Evolutionary conservation across 140 eudicot species (phyloP), one percentile per base, ranked within the genome.

Genomic region (Stevia rebaudiana): DNA sequence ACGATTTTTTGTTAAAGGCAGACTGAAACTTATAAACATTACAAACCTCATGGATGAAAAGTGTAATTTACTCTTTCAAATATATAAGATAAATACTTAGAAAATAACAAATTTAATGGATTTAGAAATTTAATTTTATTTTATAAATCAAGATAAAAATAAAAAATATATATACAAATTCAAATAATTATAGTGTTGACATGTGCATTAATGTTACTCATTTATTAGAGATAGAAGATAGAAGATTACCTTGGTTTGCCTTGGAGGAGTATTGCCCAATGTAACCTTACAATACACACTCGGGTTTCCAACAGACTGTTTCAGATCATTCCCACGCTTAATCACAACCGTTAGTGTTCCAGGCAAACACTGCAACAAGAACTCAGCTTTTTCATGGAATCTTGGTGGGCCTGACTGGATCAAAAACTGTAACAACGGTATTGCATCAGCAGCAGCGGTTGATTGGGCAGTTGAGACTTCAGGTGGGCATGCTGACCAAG

Each of bases 401-500:
- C 99, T 83, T 43, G 99, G 99, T 8, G 99, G 99, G 58, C 97
- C 99, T 11, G 99, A 94, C 59, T 88, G 95, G 61, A 94, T 94
- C 69, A 94, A 64, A 69, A 83, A 89, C 77, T 94, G 99, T 79
- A 94, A 73, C 70, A 94, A 76, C 8, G 95, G 97, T 57, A 94
- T 94, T 36, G 95, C 95, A 78, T 94, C 99, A 12, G 97, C 95
- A 67, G 99, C 99, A 72, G 99, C 99, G 41, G 84, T 80, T 56
- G 99, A 94, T 64, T 94, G 99, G 17, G 99, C 94, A 63, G 79
- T 78, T 47, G 99, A 82, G 58, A 86, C 95, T 75, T 94, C 99
- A 53, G 99, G 94, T 11, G 99, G 99, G 81, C 99, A 94, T 10
- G 99, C 99, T 0, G 99, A 71, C 99, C 99, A 94, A 58, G 99